Evolutionary conservation across 2,329 filamentous ascomycete species (phyloP).

Genomic region (Colletotrichum sp.): DNA sequence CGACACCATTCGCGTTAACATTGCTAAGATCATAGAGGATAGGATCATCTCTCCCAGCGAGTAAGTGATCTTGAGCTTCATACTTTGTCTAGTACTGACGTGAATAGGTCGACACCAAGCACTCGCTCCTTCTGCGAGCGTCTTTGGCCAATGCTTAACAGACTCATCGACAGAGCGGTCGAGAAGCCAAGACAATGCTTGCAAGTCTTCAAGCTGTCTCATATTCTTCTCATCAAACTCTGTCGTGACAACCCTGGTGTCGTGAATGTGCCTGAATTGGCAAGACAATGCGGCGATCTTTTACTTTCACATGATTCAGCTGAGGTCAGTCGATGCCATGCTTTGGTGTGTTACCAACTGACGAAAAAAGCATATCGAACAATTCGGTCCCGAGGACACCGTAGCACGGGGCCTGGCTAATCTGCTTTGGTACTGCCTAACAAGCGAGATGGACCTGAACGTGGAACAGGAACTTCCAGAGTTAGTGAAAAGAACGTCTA

Average conservation of each 20-base stretch:
- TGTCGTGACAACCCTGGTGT: constrained; percentile 10
- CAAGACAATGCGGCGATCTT: constrained; percentile 31
- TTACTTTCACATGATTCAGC: constrained; percentile 44
- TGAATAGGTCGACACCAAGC: constrained; percentile 29
- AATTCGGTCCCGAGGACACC: constrained; percentile 32
- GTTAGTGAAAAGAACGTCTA: constrained; percentile 22
- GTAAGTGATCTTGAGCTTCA: constrained; percentile 15
- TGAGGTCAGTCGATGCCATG: constrained; percentile 35
- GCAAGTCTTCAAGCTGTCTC: constrained; percentile 49
- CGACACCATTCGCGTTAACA: constrained; percentile 37
- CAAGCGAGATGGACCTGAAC: neutral
- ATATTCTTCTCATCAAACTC: constrained; percentile 44
- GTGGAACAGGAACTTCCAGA: constrained; percentile 25
- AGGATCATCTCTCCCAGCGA: constrained; percentile 24
- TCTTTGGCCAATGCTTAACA: constrained; percentile 52
- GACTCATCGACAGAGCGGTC: constrained; percentile 40
- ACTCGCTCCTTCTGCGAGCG: constrained; percentile 45
- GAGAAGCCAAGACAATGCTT: constrained; percentile 39
- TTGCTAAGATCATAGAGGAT: constrained; percentile 37
- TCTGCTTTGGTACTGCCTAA: constrained; percentile 34
- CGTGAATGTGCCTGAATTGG: constrained; percentile 25
- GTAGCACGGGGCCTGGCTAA: constrained; percentile 39
- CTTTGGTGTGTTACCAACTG: neutral
- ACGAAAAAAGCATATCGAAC: constrained; percentile 29
- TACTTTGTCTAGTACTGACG: constrained; percentile 1